phyloP scores from a whole-genome alignment of 108 stramenopile genomes.

The Schizochytrium sp. region DNA sequence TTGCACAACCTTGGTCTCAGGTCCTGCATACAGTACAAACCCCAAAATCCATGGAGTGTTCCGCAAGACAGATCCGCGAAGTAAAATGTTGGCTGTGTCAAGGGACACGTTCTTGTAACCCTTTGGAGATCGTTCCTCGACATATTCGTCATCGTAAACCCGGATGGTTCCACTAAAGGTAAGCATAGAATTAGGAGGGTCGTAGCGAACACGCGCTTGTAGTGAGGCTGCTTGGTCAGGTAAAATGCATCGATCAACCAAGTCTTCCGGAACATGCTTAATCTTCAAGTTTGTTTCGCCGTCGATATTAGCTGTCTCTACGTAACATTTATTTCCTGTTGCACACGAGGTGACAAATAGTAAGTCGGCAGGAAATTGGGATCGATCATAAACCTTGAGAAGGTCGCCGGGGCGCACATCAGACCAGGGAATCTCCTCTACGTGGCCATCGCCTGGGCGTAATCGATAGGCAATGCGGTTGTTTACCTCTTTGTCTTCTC shows the following conservation, averaged over 20 bases:
- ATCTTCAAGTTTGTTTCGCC: slow-evolving; percentile 76
- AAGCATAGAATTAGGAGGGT: slow-evolving; percentile 25
- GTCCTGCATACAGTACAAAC: slow-evolving; percentile 92
- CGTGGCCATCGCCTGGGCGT: slow-evolving; percentile 39
- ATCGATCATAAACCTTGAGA: slow-evolving; percentile 87
- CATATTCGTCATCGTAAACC: slow-evolving; percentile 4
- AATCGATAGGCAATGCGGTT: not conserved
- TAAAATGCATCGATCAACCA: slow-evolving; percentile 58
- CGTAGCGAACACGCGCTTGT: not conserved
- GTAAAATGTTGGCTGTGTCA: slow-evolving; percentile 79
- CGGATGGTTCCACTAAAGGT: slow-evolving; percentile 9
- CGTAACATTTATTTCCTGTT: slow-evolving; percentile 78
- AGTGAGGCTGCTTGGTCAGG: slow-evolving; percentile 52
- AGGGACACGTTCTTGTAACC: slow-evolving; percentile 24
- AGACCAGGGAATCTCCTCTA: slow-evolving; percentile 61
- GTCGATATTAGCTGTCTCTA: slow-evolving; percentile 73
- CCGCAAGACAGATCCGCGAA: slow-evolving; percentile 91
- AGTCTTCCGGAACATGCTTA: not conserved
- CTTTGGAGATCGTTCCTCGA: not conserved
- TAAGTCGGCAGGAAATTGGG: slow-evolving; percentile 93
- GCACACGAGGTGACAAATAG: slow-evolving; percentile 87
- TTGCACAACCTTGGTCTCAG: slow-evolving; percentile 91
- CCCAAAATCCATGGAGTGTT: slow-evolving; percentile 97
- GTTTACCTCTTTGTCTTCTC: slow-evolving; percentile 87
- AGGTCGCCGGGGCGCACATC: slow-evolving; percentile 90